These are phyloP conservation scores for Grigorovia humatica DNA, from an alignment of 805 yeast species.

Conservation along the genomic window DNA sequence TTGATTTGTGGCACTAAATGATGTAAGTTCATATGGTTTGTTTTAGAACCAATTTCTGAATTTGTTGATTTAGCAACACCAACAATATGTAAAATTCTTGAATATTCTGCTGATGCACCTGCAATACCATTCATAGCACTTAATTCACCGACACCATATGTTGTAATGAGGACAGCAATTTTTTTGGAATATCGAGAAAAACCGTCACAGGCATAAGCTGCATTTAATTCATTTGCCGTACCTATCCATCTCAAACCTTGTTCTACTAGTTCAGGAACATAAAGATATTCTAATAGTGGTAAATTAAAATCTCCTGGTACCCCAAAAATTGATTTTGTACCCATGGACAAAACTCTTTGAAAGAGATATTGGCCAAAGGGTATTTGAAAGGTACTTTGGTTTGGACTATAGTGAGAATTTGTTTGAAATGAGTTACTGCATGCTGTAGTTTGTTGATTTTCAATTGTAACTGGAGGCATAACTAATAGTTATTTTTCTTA, in stretches of 20 bases:
- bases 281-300: constrained; percentile 56
- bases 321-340: constrained; percentile 56
- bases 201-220: constrained; percentile 88
- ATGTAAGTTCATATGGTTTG: constrained; percentile 34
- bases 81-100: constrained; percentile 74
- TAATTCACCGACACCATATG: constrained; percentile 86
- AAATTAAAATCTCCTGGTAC: constrained; percentile 75
- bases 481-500: not conserved
- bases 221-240: constrained; percentile 78
- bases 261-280: constrained; percentile 25
- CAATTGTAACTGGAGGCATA: not conserved
- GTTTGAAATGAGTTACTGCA: not conserved
- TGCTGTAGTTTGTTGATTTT: not conserved
- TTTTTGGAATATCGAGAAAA: constrained; percentile 56
- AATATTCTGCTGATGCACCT: constrained; percentile 74
- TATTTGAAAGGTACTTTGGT: constrained; percentile 10
- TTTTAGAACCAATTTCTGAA: constrained; percentile 1
- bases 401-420: not conserved
- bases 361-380: constrained; percentile 61
- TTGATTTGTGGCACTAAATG: constrained; percentile 46
- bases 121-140: constrained; percentile 75
- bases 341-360: constrained; percentile 42
- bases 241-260: constrained; percentile 60
- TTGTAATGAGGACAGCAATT: constrained; percentile 54
- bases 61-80: constrained; percentile 33